Evolutionary conservation across 192 early-diverging fungal genomes (phyloP).

Genomic region (Gonapodya prolifera): DNA sequence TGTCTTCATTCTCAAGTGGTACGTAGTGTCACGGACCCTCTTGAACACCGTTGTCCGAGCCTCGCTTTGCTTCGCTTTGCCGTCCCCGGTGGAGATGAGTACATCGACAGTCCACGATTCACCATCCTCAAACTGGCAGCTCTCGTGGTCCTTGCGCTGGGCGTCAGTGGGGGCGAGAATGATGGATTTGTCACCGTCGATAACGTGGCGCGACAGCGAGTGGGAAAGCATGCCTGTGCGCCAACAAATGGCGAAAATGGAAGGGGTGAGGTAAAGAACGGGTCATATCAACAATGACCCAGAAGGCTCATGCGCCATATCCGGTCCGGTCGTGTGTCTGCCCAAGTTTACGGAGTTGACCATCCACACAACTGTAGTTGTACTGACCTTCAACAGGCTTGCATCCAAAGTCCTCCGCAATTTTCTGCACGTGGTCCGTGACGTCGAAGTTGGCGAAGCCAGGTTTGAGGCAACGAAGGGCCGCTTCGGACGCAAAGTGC

Average conservation of each 20-base stretch:
- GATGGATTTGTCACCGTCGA: conserved; percentile 89
- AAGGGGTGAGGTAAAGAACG: not conserved
- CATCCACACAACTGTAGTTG: not conserved
- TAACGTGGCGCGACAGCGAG: conserved; percentile 70
- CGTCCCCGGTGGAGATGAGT: conserved; percentile 76
- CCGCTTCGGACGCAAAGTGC: conserved; percentile 68
- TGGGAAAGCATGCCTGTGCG: conserved; percentile 64
- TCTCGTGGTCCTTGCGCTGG: conserved; percentile 59
- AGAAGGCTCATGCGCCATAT: too few species aligned
- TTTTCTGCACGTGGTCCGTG: conserved; percentile 69
- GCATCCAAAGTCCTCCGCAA: conserved; percentile 67
- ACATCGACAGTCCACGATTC: conserved; percentile 92
- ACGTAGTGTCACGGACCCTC: conserved; percentile 59
- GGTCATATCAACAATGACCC: conserved; percentile 9
- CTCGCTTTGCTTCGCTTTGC: conserved; percentile 52
- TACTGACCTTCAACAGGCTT: conserved; percentile 66
- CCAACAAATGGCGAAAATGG: not conserved
- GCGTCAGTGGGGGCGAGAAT: conserved; percentile 72
- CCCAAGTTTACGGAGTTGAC: not conserved
- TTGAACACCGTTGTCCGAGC: conserved; percentile 85
- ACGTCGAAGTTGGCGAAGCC: conserved; percentile 58
- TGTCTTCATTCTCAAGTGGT: conserved; percentile 78
- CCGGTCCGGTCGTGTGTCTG: not conserved
- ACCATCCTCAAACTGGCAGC: conserved; percentile 57
- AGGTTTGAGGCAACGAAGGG: conserved; percentile 74